Base-by-base conservation (phyloP, 441 rosid genomes). In the Rhodomyrtus psidioides region DNA sequence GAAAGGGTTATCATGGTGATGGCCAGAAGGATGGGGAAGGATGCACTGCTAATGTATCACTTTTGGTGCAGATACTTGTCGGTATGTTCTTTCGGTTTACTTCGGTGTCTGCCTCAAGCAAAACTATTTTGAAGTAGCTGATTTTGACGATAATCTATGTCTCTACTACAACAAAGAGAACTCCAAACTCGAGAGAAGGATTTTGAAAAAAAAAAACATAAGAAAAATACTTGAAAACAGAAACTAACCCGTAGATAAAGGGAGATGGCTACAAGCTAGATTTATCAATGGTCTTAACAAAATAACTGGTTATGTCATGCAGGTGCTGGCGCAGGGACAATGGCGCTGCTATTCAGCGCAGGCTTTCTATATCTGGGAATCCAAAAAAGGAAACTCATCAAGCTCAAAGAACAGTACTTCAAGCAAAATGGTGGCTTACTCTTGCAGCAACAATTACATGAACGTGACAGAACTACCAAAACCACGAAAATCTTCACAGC, bases 41-140 rank as follows among this genome's bases (percentile, higher is more conserved):
- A 16, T 91, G 93, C 53, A 49, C 17, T 34, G 34, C 4, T 49
- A 53, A 70, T 82, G 83, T 46, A 44, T 57, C 82, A 3, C 62
- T 16, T 17, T 62, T 34, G 19, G 26, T 82, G 55, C 21, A 44
- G 34, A 59, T 92, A 1, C 9, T 58, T 16, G 21, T 83, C 7
- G 92, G 93, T 90, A 82, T 74, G 89, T 42, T 10, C 7, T 19
- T 75, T 26, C 13, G 1, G 13, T n/a, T 34, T 65, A 34, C 8
- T 65, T 6, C 49, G 14, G 24, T 30, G 24, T 30, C 2, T 30
- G 7, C 6, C 2, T 30, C 24, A 62, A 62, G 23, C 56, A 54
- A 54, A 3, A 54, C 7, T 54, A 54, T 14, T 17, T 54, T 54
- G 7, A 54, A 6, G 9, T 9, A 8, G 57, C 57, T 21, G 57